Percentiles rank a stretch among this genome's conserved stretches.
Evolutionary conservation across 2,329 filamentous ascomycete species (phyloP).

Genomic region (Zymoseptoria pseudotritici): DNA sequence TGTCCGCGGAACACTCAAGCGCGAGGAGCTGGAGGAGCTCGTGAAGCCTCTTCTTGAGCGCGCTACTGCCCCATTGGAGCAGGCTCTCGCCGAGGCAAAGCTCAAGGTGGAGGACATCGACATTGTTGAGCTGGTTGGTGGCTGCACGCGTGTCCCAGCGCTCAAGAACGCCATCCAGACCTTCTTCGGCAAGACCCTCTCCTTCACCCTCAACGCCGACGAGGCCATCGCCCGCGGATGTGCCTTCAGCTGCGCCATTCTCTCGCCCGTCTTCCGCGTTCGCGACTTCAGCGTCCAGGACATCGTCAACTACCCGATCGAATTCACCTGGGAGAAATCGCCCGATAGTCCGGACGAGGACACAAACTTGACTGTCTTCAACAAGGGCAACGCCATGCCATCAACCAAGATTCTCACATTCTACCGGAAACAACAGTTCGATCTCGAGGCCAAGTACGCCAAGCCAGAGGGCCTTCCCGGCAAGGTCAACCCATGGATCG

Average conservation of each 20-base stretch:
- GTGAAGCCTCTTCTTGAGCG: conserved; percentile 75
- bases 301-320: conserved; percentile 95
- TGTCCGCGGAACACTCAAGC: conserved; percentile 79
- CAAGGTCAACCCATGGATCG: conserved; percentile 90
- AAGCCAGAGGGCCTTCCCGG: conserved; percentile 81
- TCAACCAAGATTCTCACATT: conserved; percentile 99
- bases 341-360: conserved; percentile 97
- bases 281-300: conserved; percentile 97
- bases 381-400: conserved; percentile 91
- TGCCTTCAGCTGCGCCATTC: conserved; percentile 94
- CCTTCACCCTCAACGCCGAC: conserved; percentile 96
- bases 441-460: conserved; percentile 89
- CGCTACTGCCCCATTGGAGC: conserved; percentile 68
- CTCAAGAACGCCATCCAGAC: conserved; percentile 83
- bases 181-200: conserved; percentile 89
- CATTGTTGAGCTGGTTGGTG: conserved; percentile 85
- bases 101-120: conserved; percentile 89
- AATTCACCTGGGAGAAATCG: conserved; percentile 98
- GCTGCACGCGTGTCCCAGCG: conserved; percentile 84
- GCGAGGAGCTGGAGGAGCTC: conserved; percentile 88
- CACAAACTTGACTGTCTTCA: conserved; percentile 93
- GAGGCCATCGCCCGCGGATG: conserved; percentile 93
- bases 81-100: conserved; percentile 89
- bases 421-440: conserved; percentile 96
- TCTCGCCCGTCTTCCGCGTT: conserved; percentile 96